phyloP scores from a whole-genome alignment of 495 filamentous ascomycete species.

The Corynascus novoguineensis region DNA sequence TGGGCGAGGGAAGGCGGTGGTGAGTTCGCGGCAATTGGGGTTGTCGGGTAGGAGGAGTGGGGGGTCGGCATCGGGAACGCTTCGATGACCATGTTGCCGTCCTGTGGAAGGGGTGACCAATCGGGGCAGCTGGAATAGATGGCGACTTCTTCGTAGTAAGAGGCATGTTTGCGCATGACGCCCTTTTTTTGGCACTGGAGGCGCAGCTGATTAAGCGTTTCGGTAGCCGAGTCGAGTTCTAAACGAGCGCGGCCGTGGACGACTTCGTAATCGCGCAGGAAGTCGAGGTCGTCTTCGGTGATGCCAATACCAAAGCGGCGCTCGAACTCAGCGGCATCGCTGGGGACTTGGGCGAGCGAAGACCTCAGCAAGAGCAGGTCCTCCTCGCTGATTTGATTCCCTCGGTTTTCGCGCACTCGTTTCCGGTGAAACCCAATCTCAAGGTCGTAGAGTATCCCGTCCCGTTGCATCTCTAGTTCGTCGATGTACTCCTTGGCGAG shows the following conservation, averaged over 20 bases:
- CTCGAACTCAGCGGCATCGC: constrained; percentile 15
- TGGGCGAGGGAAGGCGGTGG: constrained; percentile 16
- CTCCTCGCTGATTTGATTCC: constrained; percentile 22
- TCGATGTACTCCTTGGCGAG: constrained; percentile 26
- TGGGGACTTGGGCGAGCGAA: constrained; percentile 17
- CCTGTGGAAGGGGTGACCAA: constrained; percentile 7
- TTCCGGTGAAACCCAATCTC: constrained; percentile 25
- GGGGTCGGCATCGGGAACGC: neutral
- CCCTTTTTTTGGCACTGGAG: constrained; percentile 23
- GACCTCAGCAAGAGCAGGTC: constrained; percentile 23
- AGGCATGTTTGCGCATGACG: constrained; percentile 30
- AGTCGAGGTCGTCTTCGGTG: constrained; percentile 26
- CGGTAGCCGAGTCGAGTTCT: constrained; percentile 16
- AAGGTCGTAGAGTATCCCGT: constrained; percentile 24
- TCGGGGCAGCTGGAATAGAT: constrained; percentile 18
- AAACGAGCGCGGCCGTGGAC: constrained; percentile 12
- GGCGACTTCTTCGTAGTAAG: constrained; percentile 27
- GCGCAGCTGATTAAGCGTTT: constrained; percentile 19
- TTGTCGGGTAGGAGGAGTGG: neutral
- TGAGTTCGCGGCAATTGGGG: neutral
- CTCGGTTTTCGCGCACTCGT: constrained; percentile 20
- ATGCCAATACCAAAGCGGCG: constrained; percentile 22
- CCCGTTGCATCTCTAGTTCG: constrained; percentile 24
- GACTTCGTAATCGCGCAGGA: constrained; percentile 25
- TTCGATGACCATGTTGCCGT: constrained; percentile 26